phyloP scores from a whole-genome alignment of 805 yeast genomes.

The Sungouiozyma intestinalis region DNA sequence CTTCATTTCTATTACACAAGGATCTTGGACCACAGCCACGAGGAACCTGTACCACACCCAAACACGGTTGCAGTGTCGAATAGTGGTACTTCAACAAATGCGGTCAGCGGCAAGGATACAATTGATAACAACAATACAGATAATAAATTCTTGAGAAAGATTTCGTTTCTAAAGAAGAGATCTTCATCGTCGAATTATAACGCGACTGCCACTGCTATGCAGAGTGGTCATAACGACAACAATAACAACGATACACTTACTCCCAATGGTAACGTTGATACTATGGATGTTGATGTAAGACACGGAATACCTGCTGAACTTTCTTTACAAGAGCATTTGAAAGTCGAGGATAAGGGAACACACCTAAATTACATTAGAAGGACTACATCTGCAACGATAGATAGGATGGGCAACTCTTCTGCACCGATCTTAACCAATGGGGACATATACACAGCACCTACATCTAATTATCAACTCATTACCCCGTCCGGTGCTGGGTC shows the following conservation, averaged over 20 bases:
- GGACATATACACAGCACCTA: conserved; percentile 23
- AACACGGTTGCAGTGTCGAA: no score
- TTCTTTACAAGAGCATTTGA: neutral
- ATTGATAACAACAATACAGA: neutral
- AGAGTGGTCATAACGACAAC: conserved; percentile 1
- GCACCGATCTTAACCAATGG: conserved; percentile 7
- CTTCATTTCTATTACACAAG: conserved; percentile 20
- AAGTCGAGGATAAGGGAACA: neutral
- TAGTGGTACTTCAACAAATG: no score
- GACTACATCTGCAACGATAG: conserved; percentile 24
- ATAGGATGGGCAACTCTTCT: conserved; percentile 18
- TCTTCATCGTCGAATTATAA: conserved; percentile 9
- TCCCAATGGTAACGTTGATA: neutral
- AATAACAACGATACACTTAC: neutral
- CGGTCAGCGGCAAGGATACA: neutral
- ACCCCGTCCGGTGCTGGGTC: conserved; percentile 5
- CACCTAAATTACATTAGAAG: conserved; percentile 8
- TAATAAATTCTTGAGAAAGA: conserved; percentile 9
- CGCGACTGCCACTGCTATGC: neutral
- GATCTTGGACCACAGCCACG: conserved; percentile 5
- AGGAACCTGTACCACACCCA: neutral
- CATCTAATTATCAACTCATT: conserved; percentile 6
- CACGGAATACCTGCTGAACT: neutral
- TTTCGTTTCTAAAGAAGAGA: conserved; percentile 17
- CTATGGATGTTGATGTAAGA: neutral